Percentiles rank a stretch among this genome's conserved stretches.
Conservation (phyloP, 1,139 yeast species). For the Blastobotrys proliferans region DNA sequence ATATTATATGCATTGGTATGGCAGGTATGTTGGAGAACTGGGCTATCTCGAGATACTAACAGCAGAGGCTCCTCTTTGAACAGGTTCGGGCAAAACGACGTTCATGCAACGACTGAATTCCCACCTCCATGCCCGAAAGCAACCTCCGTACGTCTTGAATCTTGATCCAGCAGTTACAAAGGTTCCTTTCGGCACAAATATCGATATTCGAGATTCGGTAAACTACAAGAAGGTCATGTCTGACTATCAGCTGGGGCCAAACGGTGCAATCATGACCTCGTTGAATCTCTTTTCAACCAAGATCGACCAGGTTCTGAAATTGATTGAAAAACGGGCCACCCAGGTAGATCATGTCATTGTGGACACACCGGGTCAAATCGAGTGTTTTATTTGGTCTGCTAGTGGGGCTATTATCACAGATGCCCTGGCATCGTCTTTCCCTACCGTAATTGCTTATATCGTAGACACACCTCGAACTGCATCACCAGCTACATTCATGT, state of each 20-base stretch:
- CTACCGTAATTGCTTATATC: conserved; percentile 91
- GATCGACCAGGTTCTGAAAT: conserved; percentile 86
- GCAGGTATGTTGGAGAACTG: conserved; percentile 57
- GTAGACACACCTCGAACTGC: conserved; percentile 95
- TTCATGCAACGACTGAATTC: conserved; percentile 93
- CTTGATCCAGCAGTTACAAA: conserved; percentile 94
- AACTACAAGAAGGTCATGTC: conserved; percentile 97
- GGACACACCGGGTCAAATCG: conserved; percentile 99
- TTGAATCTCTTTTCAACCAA: conserved; percentile 89
- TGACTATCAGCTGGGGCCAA: conserved; percentile 85
- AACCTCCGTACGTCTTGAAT: conserved; percentile 81
- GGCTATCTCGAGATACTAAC: not conserved
- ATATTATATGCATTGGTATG: conserved; percentile 84
- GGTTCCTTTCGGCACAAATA: conserved; percentile 89
- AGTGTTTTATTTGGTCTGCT: conserved; percentile 88
- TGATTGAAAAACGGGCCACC: conserved; percentile 77
- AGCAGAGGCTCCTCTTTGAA: too few relatives aligned
- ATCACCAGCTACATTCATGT: conserved; percentile 94
- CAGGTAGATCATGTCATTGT: conserved; percentile 64
- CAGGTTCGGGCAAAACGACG: conserved; percentile 86
- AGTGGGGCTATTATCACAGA: conserved; percentile 96
- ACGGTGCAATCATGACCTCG: conserved; percentile 97
- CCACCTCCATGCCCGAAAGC: conserved; percentile 66
- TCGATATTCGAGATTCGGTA: conserved; percentile 93
- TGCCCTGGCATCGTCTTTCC: conserved; percentile 92